These are phyloP conservation scores for Solidago caesia DNA, from an alignment of 129 eudicot species.

Conservation along the genomic window DNA sequence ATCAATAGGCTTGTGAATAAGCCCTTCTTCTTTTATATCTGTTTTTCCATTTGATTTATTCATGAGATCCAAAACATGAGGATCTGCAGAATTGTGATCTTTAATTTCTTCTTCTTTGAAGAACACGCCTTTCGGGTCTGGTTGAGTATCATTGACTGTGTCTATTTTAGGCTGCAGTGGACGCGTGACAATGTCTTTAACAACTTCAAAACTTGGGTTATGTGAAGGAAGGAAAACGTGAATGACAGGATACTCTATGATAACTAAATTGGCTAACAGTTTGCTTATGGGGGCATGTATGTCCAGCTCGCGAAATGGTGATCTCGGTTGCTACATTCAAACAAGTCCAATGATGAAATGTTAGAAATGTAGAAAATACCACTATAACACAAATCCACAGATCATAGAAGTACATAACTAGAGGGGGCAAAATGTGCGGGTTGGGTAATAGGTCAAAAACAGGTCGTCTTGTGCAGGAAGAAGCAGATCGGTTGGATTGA, in stretches of 20 bases:
- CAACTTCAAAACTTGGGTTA: constrained; percentile 45
- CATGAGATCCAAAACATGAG: constrained; percentile 51
- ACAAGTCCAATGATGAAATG: constrained; percentile 1
- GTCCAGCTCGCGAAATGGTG: constrained; percentile 69
- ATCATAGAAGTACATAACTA: not conserved
- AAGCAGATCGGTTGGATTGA: no score
- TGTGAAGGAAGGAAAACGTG: constrained; percentile 70
- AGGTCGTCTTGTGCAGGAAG: no score
- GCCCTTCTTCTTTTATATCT: constrained; percentile 12
- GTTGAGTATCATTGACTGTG: constrained; percentile 22
- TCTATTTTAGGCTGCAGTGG: constrained; percentile 21
- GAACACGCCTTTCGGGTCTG: constrained; percentile 42
- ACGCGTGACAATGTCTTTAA: constrained; percentile 29
- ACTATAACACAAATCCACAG: not conserved
- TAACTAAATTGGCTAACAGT: constrained; percentile 50
- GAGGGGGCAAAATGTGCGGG: not conserved
- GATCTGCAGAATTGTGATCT: constrained; percentile 42
- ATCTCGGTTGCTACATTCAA: constrained; percentile 50
- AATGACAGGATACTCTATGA: constrained; percentile 88
- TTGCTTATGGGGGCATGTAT: constrained; percentile 50
- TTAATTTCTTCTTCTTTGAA: constrained; percentile 73
- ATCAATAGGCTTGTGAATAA: not conserved
- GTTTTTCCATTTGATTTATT: constrained; percentile 18
- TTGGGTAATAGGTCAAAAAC: not conserved
- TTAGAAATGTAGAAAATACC: not conserved